Evolutionary conservation across 805 yeast genomes (phyloP), one percentile per base, ranked within the genome.

Genomic region (Yamadazyma ubonensis): DNA sequence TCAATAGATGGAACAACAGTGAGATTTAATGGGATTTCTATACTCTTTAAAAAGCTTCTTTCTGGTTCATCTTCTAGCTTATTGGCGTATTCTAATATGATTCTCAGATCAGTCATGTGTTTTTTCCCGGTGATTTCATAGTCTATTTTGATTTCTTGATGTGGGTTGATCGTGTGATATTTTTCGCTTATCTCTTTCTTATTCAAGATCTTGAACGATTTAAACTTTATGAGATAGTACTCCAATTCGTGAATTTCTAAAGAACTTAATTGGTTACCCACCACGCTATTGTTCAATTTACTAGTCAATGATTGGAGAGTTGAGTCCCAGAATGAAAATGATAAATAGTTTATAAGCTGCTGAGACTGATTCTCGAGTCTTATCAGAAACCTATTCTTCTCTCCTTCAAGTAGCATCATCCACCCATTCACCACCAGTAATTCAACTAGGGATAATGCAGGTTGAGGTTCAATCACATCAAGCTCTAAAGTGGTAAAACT

Each of bases 351-450:
- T 31, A 83, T 78, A 0, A 70, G 52, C 3, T 81, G 79, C 4
- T 60, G 54, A 0, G 91, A 80, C 14, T 73, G 67, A 55, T 88
- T 87, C 34, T 73, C 70, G 22, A 88, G 58, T 1, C 60, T 56
- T 4, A 86, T 57, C 1, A 70, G 62, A 43, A 85, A 76, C 1
- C 55, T 46, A 36, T 68, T 70, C 29, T 67, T 63, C 50, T 88
- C 93, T 6, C 96, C 96, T 54, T 87, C 95, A 9, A 88, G 59
- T 11, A 87, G 59, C 87, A 86, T 83, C 3, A 83, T 52, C 79
- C 86, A 81, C 3, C 79, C 78, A 49, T 80, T 81, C 15, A 75
- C 71, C 10, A 82, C 68, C 50, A 78, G 73, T 5, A 75, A 61
- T 29, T 74, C 70, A 1, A 75, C 60, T 10, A 82, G 53, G 2